Evolutionary conservation across 371 early-diverging fungal genomes (phyloP), one percentile per base, ranked within the genome.

Genomic region (Chytridiales sp.): DNA sequence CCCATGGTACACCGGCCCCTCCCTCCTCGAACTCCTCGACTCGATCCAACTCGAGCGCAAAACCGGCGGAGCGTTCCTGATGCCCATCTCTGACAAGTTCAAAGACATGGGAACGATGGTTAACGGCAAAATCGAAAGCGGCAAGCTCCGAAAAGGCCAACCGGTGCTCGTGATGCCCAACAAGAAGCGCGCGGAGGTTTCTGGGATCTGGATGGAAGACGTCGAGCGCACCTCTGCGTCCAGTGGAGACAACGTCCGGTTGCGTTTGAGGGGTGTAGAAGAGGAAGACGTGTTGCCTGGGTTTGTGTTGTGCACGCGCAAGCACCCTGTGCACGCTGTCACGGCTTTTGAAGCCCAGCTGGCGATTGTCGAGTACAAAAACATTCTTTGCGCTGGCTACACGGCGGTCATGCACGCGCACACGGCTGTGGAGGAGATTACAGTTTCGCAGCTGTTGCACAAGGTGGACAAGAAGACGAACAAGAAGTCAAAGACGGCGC

Each of bases 51-150:
- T 90, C 22, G 93, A 95, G 50, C 85, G 97, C 68, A 89, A 93
- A 62, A 62, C 87, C 47, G 80, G 86, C 64, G 92, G 88, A 3
- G 95, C 96, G 34, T 75, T 98, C 54, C 85, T 94, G 76, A 87
- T 98, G 74, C 95, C 98, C 55, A 86, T 98, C 65, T 81, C 89
- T 62, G 96, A 94, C 69, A 94, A 92, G 75, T 90, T 89, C 80
- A 91, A 90, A 82, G 97, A 98, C 68, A 94, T 95, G 96, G 98
- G 98, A 65, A 93, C 94, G 5, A 80, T 96, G 41, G 83, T 95
- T 47, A 86, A 85, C 19, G 98, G 98, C 60, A 98, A 98, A 80
- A 84, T 98, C 58, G 98, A 98, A 73, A 89, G 93, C 40, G 98
- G 98, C 40, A 77, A 80, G 48, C 69, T 98, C 62, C 85, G 84